phyloP scores from a whole-genome alignment of 2,329 filamentous ascomycete genomes.

The Trichoderma sp. region DNA sequence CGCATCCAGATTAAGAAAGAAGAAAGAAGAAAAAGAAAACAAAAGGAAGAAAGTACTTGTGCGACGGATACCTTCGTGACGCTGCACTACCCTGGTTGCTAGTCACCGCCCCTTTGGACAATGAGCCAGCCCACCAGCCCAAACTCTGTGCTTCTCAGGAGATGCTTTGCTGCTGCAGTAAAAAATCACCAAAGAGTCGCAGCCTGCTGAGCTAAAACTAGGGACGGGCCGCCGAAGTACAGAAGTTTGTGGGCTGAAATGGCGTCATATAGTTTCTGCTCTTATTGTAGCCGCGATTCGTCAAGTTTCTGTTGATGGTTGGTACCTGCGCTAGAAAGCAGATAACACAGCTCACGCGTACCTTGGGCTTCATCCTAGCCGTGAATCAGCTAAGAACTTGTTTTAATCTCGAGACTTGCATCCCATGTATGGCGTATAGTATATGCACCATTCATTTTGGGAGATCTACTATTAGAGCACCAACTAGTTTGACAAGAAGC shows the following conservation, averaged over 20 bases:
- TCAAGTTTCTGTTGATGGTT: not conserved
- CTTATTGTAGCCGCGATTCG: not conserved
- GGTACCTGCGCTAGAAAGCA: not conserved
- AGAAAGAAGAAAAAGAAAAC: not conserved
- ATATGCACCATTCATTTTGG: conserved; percentile 6
- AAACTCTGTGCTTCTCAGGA: not conserved
- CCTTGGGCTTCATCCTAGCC: not conserved
- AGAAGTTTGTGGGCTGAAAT: conserved; percentile 1
- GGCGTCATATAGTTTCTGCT: not conserved
- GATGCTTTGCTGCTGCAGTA: not conserved
- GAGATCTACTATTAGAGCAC: conserved; percentile 22
- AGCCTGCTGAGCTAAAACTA: conserved; percentile 25
- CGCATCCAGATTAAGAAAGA: conserved; percentile 9
- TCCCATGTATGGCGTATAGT: not conserved
- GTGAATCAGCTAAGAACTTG: not conserved
- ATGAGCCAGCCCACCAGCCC: not conserved
- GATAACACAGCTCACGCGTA: not conserved
- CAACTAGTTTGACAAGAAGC: conserved; percentile 15
- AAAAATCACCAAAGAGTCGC: not conserved
- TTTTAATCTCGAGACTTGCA: conserved; percentile 10
- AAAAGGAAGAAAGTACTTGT: not conserved
- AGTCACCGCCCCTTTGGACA: conserved; percentile 2
- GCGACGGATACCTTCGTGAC: not conserved
- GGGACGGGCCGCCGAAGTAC: conserved; percentile 28
- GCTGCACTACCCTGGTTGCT: not conserved